Base-by-base conservation (phyloP, 176 grass and related monocot species). In the Oryza coarctata region DNA sequence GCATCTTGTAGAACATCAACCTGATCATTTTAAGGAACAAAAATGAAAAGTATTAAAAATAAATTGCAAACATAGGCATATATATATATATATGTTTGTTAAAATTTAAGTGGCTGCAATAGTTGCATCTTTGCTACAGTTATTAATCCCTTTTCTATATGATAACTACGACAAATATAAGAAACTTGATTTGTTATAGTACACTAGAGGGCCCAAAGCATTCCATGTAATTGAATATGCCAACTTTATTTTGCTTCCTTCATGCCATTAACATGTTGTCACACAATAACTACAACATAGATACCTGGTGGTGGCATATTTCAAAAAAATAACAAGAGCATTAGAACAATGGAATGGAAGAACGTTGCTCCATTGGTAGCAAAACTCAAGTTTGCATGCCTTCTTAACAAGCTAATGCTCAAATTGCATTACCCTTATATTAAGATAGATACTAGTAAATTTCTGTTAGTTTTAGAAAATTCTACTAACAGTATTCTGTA, bases 1-100 rank as follows among this genome's bases (percentile, higher is more conserved):
- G 82, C 63, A 69, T 23, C 85, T 79, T 20, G 88, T 29, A 94
- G 82, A 84, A 73, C 70, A 65, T 86, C 82, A 83, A 66, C 73
- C 89, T 94, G 82, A 32, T 72, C 43, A 74, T 81, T 85, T 71
- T 63, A 69, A 68, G 76, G 77, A 71, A 78, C 49, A 1, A 61
- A 13, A 23, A 83, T 58, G 35, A 78, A 61, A 79, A 31, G n/a
- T 58, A 78, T 13, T n/a, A n/a, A 58, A 30, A 20, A 75, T 1
- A 85, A 63, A 5, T 78, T 41, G 7, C 73, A 39, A 81, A 80
- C 17, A 14, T 76, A 63, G 18, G 34, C 35, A 27, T 26, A 71
- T 5, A 76, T 43, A 75, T 47, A 36, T n/a, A n/a, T n/a, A n/a
- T n/a, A n/a, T 45, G 6, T 22, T 50, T 39, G 64, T 70, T 20